phyloP scores from a whole-genome alignment of 169 alveolate genomes.

The Cryptosporidium sp. region DNA sequence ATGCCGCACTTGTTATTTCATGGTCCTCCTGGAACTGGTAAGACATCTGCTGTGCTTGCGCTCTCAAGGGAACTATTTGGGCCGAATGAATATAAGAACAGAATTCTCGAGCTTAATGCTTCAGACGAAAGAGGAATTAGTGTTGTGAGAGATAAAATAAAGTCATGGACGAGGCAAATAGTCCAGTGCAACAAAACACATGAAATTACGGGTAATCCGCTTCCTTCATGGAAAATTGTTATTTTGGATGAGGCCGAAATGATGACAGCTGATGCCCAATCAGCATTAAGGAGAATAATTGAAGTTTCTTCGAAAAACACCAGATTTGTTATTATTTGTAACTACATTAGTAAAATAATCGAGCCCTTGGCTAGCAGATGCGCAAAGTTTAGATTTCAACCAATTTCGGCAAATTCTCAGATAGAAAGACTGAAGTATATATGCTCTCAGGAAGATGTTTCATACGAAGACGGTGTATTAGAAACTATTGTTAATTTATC shows the following conservation, averaged over 20 bases:
- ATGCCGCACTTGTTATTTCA: constrained; percentile 95
- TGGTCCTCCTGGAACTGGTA: constrained; percentile 99
- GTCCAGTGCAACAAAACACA: constrained; percentile 87
- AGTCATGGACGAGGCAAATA: constrained; percentile 95
- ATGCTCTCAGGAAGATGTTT: constrained; percentile 84
- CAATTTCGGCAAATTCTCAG: constrained; percentile 92
- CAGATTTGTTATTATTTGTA: constrained; percentile 98
- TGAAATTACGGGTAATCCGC: constrained; percentile 86
- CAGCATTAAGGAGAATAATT: constrained; percentile 97
- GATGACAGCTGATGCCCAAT: constrained; percentile 99
- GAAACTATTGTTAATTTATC: constrained; percentile 88
- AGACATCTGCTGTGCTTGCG: constrained; percentile 97
- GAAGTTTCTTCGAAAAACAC: constrained; percentile 95
- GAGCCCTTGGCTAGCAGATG: constrained; percentile 97
- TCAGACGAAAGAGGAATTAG: constrained; percentile 98
- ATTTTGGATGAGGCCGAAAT: constrained; percentile 99
- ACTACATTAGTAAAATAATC: constrained; percentile 94
- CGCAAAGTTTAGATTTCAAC: constrained; percentile 94
- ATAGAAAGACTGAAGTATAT: constrained; percentile 89
- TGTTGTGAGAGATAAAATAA: constrained; percentile 97
- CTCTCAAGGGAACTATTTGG: constrained; percentile 95
- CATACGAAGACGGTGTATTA: constrained; percentile 83
- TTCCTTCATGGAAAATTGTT: constrained; percentile 94
- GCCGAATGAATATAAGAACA: constrained; percentile 89
- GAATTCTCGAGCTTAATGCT: constrained; percentile 98